Percentiles rank a stretch among this genome's conserved stretches.
phyloP scores from a whole-genome alignment of 23 red algal species.

The Gracilariopsis chorda region DNA sequence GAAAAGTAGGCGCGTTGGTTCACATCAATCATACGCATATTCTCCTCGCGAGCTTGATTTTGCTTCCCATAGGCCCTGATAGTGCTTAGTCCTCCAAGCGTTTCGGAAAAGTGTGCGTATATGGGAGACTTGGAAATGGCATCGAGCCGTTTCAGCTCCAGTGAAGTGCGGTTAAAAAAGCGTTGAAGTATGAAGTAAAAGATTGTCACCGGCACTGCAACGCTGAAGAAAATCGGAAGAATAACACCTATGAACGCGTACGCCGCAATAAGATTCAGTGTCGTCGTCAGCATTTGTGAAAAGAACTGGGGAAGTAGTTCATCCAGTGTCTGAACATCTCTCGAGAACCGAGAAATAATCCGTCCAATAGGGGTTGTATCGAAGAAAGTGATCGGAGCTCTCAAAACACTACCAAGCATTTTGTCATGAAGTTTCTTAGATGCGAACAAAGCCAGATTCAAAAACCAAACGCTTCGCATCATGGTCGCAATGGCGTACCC shows the following conservation, averaged over 20 bases:
- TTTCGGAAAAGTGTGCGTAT: conserved; percentile 95
- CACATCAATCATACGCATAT: conserved; percentile 79
- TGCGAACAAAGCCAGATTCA: conserved; percentile 65
- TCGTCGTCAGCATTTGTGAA: conserved; percentile 60
- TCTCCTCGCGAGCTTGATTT: conserved; percentile 18
- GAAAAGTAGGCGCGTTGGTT: conserved; percentile 81
- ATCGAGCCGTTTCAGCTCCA: conserved; percentile 91
- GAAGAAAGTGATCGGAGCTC: conserved; percentile 92
- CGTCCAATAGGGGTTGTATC: conserved; percentile 95
- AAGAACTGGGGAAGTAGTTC: conserved; percentile 80
- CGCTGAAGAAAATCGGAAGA: conserved; percentile 74
- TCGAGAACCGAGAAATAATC: conserved; percentile 88
- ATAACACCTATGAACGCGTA: conserved; percentile 89
- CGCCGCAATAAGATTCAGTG: conserved; percentile 64
- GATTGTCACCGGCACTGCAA: conserved; percentile 63
- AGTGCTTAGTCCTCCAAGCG: conserved; percentile 89
- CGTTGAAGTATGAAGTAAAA: conserved; percentile 72
- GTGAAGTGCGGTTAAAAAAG: conserved; percentile 80
- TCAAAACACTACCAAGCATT: conserved; percentile 68
- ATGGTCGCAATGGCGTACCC: conserved; percentile 62
- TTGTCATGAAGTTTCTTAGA: conserved; percentile 66
- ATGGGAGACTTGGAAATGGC: conserved; percentile 92
- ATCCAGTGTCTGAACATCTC: conserved; percentile 72
- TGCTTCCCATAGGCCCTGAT: conserved; percentile 86
- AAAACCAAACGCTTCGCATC: conserved; percentile 70